Evolutionary conservation across 1,284 basidiomycete genomes (phyloP).

Genomic region (Cutaneotrichosporon cutaneum): DNA sequence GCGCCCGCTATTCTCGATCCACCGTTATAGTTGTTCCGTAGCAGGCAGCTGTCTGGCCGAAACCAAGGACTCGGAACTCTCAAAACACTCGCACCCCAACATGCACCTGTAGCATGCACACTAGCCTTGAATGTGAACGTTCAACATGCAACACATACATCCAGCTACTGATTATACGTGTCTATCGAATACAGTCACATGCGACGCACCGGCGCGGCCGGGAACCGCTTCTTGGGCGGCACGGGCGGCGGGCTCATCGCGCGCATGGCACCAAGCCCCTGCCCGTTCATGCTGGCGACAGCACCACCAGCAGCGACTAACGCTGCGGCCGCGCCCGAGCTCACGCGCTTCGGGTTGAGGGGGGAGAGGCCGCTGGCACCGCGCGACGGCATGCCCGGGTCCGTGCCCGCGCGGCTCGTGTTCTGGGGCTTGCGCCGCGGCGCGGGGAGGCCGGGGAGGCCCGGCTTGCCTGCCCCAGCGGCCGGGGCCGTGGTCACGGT

Average conservation of each 20-base stretch:
- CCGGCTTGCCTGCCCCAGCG: conserved; percentile 7
- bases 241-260: conserved; percentile 36
- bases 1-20: too few relatives aligned
- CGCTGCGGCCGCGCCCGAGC: conserved; percentile 26
- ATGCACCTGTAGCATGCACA: too few relatives aligned
- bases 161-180: neutral
- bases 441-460: conserved; percentile 11
- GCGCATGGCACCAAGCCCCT: conserved; percentile 33
- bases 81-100: too few relatives aligned
- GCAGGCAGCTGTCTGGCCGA: too few relatives aligned
- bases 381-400: neutral
- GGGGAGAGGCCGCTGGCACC: conserved; percentile 40
- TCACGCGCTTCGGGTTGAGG: conserved; percentile 44
- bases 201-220: neutral
- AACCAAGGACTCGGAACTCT: too few relatives aligned
- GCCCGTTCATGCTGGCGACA: conserved; percentile 49
- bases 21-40: too few relatives aligned
- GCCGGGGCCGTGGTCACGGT: conserved; percentile 41
- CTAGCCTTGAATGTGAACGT: too few relatives aligned
- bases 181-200: conserved; percentile 1
- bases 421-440: conserved; percentile 23
- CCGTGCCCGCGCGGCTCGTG: conserved; percentile 11
- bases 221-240: conserved; percentile 8
- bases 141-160: too few relatives aligned
- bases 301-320: conserved; percentile 39